A percentile compares a stretch with the other conserved stretches of the same genome.
Conservation (phyloP, 2,329 filamentous ascomycete species). For the Coniochaeta prunicola region DNA sequence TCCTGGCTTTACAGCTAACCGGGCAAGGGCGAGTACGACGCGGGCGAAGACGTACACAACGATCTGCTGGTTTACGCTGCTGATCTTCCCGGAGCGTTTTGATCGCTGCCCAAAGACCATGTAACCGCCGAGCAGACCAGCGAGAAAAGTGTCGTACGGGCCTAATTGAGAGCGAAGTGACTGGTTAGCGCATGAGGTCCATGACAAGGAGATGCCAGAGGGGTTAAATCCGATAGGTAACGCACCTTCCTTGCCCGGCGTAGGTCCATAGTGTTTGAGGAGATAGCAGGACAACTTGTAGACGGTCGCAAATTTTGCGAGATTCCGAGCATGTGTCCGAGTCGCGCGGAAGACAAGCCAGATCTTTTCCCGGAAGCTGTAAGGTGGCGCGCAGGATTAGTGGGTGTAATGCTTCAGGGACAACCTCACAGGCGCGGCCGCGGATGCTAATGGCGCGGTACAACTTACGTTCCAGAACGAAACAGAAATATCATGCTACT, state of each 20-base stretch:
- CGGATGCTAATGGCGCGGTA: slow-evolving; percentile 2
- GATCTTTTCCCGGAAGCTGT: slow-evolving; percentile 65
- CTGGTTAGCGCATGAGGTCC: neutral
- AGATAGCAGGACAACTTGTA: slow-evolving; percentile 81
- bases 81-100: slow-evolving; percentile 58
- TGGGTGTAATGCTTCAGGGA: neutral
- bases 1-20: slow-evolving; percentile 66
- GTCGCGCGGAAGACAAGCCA: slow-evolving; percentile 78
- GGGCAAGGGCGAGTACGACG: slow-evolving; percentile 76
- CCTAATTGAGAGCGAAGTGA: slow-evolving; percentile 32
- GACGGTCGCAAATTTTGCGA: slow-evolving; percentile 82
- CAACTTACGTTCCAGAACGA: slow-evolving; percentile 74
- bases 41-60: slow-evolving; percentile 96
- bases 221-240: neutral
- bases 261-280: slow-evolving; percentile 55
- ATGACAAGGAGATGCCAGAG: neutral
- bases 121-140: slow-evolving; percentile 85
- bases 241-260: slow-evolving; percentile 51
- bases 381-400: neutral
- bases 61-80: slow-evolving; percentile 89
- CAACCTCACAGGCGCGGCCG: neutral
- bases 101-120: slow-evolving; percentile 72
- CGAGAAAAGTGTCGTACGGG: slow-evolving; percentile 76
- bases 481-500: slow-evolving; percentile 91
- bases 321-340: slow-evolving; percentile 80